Evolutionary conservation across 164 flowering plant species (phyloP).

Genomic region (Chloranthus sessilifolius): DNA sequence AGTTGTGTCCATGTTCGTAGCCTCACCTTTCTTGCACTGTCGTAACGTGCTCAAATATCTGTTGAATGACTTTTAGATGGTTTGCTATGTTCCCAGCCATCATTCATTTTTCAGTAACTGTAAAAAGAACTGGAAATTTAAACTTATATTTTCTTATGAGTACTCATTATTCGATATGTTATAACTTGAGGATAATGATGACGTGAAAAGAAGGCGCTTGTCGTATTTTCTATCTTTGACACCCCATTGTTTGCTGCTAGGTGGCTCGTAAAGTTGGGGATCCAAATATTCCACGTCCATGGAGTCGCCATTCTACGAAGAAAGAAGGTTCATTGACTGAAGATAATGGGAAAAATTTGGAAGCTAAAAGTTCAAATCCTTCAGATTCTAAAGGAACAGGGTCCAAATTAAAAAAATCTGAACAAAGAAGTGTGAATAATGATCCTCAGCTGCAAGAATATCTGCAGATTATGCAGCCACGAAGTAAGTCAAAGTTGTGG

Average conservation of each 20-base stretch:
- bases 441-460: conserved; percentile 79
- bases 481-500: conserved; percentile 79
- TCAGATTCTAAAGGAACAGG: conserved; percentile 20
- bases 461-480: conserved; percentile 81
- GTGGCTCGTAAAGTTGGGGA: conserved; percentile 84
- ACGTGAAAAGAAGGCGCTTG: no score
- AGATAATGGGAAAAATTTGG: conserved; percentile 17
- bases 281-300: conserved; percentile 75
- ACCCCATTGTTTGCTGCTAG: conserved; percentile 24
- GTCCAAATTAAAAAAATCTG: conserved; percentile 19
- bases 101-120: no score
- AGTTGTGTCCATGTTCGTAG: no score
- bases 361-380: conserved; percentile 15
- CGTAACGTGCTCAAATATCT: no score
- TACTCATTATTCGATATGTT: no score
- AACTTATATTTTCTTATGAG: no score
- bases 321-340: conserved; percentile 29
- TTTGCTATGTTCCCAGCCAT: no score
- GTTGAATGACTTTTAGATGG: no score
- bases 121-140: no score
- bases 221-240: neutral
- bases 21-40: no score
- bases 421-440: conserved; percentile 27
- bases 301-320: conserved; percentile 73
- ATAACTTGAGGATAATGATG: no score